Evolutionary conservation across 768 basidiomycete species (phyloP), one percentile per base, ranked within the genome.

Genomic region (Boletus patriciae): DNA sequence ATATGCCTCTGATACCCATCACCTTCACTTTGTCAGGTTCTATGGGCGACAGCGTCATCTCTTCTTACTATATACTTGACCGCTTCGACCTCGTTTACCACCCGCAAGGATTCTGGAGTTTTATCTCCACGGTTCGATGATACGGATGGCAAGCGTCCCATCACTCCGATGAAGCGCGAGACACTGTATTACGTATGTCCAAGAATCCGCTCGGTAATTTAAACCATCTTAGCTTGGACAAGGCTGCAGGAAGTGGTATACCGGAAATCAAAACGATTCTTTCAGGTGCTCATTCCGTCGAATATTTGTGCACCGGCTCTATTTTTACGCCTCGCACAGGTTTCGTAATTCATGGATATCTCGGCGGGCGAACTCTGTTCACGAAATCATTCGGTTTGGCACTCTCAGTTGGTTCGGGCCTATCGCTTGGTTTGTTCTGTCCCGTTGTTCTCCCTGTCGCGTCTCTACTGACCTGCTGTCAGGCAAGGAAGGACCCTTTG

Each of bases 321-420:
- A 36, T 54, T 57, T 25, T 62, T 18, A 57, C n/a, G 12, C 40
- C 27, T 19, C 5, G 2, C 25, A 38, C 23, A 85, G 94, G 95
- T 36, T 98, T 97, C 66, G 95, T 98, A 25, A 97, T 99, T 54
- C 93, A 97, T 58, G 97, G 97, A 18, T 99, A 96, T 70, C 87
- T 99, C 37, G 97, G 97, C 23, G 88, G 80, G 25, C 87, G 94
- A 57, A 92, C 90, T 0, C 75, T 99, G 45, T 87, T 94, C 70
- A 93, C 90, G 5, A 99, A 99, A 70, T 81, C 90, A 7, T 80
- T 96, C 23, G 96, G 95, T 12, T 73, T 99, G 52, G 85, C 94
- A 0, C 78, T 99, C 2, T 89, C 92, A 5, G 95, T 98, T 21
- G 95, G 92, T 4, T 94, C 93, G 0, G 97, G 97, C 0, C 77